Percentiles rank a stretch among this genome's conserved stretches.
These are phyloP conservation scores for Leucoagaricus sp. DNA, from an alignment of 1,284 basidiomycete species.

Conservation along the genomic window DNA sequence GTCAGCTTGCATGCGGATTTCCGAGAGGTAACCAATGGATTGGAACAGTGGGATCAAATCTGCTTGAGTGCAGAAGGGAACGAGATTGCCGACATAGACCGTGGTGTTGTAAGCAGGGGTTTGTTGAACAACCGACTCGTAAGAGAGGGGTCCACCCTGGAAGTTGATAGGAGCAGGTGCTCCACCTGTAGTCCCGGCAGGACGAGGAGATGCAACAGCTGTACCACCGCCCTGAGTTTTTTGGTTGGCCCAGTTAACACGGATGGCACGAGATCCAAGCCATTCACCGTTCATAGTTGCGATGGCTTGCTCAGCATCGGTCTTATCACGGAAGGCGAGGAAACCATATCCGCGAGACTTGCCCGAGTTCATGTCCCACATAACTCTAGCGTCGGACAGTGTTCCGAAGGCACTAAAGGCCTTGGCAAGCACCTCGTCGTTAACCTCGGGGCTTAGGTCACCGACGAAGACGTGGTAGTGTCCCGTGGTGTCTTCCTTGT, in stretches of 20 bases:
- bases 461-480: conserved; percentile 99
- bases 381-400: conserved; percentile 95
- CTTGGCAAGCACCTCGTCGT: conserved; percentile 94
- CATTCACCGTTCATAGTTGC: conserved; percentile 99
- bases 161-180: conserved; percentile 86
- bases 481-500: conserved; percentile 93
- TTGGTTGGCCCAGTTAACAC: conserved; percentile 99
- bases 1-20: conserved; percentile 98
- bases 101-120: conserved; percentile 93
- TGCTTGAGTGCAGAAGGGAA: conserved; percentile 92
- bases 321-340: conserved; percentile 93
- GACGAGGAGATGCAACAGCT: conserved; percentile 41
- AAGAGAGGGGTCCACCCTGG: conserved; percentile 83
- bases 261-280: conserved; percentile 95
- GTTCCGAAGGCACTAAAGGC: conserved; percentile 95
- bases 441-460: conserved; percentile 96
- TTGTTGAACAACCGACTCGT: conserved; percentile 86
- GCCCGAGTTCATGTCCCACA: conserved; percentile 99
- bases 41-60: conserved; percentile 97
- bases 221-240: conserved; percentile 80
- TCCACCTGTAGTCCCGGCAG: conserved; percentile 48
- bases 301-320: conserved; percentile 97
- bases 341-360: conserved; percentile 96
- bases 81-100: conserved; percentile 97
- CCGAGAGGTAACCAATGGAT: conserved; percentile 95